Percentiles rank a stretch among this genome's conserved stretches.
Conservation (phyloP, 1,284 basidiomycete genomes). For the Cronartium quercuum region DNA sequence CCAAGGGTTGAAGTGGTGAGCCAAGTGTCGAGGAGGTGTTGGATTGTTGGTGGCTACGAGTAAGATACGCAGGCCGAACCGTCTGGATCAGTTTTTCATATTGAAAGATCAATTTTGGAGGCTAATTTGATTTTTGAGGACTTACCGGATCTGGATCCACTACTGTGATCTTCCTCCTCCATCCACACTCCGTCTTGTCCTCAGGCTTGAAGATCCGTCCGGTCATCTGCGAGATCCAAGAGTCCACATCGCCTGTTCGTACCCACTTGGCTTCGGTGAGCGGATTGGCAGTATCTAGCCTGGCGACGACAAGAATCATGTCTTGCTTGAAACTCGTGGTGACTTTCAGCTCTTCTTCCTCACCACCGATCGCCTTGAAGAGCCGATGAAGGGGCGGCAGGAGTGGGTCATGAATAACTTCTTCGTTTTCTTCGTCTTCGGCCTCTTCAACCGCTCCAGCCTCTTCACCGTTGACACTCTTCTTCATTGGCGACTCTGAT, state of each 20-base stretch:
- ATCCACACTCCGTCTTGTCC: slow-evolving; percentile 52
- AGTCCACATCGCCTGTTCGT: slow-evolving; percentile 82
- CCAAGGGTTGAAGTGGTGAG: slow-evolving; percentile 70
- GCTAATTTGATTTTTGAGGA: slow-evolving; percentile 42
- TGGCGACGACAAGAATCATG: slow-evolving; percentile 51
- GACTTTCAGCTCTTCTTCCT: neutral
- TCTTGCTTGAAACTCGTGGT: slow-evolving; percentile 28
- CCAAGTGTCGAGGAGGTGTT: slow-evolving; percentile 81
- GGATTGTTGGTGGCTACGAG: slow-evolving; percentile 75
- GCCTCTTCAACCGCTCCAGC: neutral
- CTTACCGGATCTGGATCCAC: slow-evolving; percentile 88
- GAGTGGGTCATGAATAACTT: slow-evolving; percentile 39
- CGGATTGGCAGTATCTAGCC: slow-evolving; percentile 77
- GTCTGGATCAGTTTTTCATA: neutral
- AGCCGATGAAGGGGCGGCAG: slow-evolving; percentile 45
- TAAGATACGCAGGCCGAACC: slow-evolving; percentile 17
- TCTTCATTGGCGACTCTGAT: neutral
- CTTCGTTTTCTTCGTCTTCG: slow-evolving; percentile 6
- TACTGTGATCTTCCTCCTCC: slow-evolving; percentile 87
- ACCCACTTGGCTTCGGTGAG: slow-evolving; percentile 94
- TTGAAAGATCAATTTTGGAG: neutral
- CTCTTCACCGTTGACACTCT: neutral
- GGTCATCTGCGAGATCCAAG: slow-evolving; percentile 79
- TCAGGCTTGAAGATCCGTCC: slow-evolving; percentile 53
- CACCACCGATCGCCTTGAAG: slow-evolving; percentile 8